Evolutionary conservation across 768 basidiomycete species (phyloP).

Genomic region (Collybia mongolica): DNA sequence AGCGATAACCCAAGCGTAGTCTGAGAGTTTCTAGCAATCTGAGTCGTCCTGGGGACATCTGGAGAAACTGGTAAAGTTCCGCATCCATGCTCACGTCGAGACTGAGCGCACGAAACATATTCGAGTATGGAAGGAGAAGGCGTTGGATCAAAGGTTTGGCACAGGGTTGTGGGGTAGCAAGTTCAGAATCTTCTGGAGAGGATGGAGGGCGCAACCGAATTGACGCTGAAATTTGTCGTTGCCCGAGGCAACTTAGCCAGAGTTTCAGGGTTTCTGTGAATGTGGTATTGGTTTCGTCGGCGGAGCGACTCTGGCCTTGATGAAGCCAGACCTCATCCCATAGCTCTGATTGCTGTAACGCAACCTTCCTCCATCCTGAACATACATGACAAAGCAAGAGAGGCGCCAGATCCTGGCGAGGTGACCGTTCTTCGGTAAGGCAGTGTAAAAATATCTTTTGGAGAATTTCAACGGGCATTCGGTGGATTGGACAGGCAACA

Average conservation of each 20-base stretch:
- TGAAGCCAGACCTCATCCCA: background rate
- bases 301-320: background rate
- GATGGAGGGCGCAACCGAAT: too few species aligned
- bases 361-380: background rate
- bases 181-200: too few species aligned
- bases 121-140: too few species aligned
- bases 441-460: constrained; percentile 12
- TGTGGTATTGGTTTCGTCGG: background rate
- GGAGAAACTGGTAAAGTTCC: too few species aligned
- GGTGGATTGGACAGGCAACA: constrained; percentile 2
- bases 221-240: background rate
- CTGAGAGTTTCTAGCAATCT: too few species aligned
- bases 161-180: too few species aligned
- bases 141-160: too few species aligned
- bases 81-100: too few species aligned
- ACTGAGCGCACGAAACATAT: too few species aligned
- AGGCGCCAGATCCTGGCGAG: background rate
- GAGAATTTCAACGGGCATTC: constrained; percentile 15
- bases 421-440: background rate
- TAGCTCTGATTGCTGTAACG: background rate
- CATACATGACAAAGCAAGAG: background rate
- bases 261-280: background rate
- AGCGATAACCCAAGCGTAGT: too few species aligned
- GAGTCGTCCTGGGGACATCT: too few species aligned
- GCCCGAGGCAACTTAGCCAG: background rate